Base-by-base conservation (phyloP, 2,329 filamentous ascomycete genomes). In the Calonectria pseudoturangicola region DNA sequence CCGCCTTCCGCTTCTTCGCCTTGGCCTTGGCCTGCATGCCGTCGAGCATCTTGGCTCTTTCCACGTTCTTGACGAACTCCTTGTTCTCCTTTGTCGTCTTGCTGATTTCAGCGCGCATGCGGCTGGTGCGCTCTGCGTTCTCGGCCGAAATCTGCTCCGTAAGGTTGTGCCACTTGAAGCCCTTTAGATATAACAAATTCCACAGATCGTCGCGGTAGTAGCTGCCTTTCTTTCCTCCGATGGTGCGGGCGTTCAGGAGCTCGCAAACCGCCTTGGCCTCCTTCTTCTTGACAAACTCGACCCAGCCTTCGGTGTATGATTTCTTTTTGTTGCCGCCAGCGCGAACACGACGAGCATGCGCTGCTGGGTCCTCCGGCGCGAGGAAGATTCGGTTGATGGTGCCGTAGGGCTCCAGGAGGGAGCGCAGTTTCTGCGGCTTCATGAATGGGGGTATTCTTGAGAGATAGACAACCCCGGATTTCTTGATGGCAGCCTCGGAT, bases 121-220 rank as follows among this genome's bases (percentile, higher is more conserved):
- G 89, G 79, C 92, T 93, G 67, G 92, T 89, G 71, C 94, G 87
- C 84, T 96, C 94, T 6, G 94, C 94, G 81, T 96, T 95, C 86
- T 97, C 95, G 33, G 93, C 90, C 48, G 93, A 89, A 77, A 96
- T 95, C 85, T 96, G 93, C 82, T 94, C 93, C 70, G 93, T 95
- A 74, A 92, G 83, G 79, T 92, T 88, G 75, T 89, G 87, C 95
- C 95, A 97, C 84, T 96, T 97, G 86, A 97, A 96, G 1, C 94
- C 94, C 75, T 91, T 93, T 74, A 97, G 86, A 81, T 97, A 97
- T 73, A 94, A 89, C 74, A 97, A 86, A 79, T 93, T 96, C 95
- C 95, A 97, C 54, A 97, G 89, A 82, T 97, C 95, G 82, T 97
- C 95, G 78, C 94, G 91, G 85, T 96, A 97, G 82, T 94, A 95